Evolutionary conservation across 1,284 basidiomycete genomes (phyloP), one percentile per base, ranked within the genome.

Genomic region (Malassezia furfur): DNA sequence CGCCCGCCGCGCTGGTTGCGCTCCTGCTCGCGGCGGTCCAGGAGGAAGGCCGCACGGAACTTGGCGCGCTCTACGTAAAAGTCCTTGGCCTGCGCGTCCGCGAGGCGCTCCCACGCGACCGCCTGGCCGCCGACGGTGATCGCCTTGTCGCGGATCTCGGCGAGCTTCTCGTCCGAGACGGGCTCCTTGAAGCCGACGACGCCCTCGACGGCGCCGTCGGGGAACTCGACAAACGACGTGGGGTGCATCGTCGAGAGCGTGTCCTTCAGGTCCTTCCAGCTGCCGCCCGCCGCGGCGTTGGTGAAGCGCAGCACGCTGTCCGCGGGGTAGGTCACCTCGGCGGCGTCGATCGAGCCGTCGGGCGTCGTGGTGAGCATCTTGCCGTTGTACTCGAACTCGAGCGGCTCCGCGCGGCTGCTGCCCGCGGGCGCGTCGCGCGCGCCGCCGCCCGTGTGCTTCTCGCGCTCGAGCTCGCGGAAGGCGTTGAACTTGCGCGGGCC

Each of bases 381-480:
- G 28, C 72, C 76, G 52, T 75, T 71, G 64, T 76, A 76, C 34
- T 74, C 70, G 53, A 78, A 72, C 28, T 67, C 65, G 37, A 78
- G 67, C 43, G 75, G 70, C 50, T 72, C 67, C 15, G 70, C 65
- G 44, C 74, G 67, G 36, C 69, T 63, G 12, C 70, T 61, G 79
- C 81, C 43, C 68, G 60, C 40, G 55, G 53, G 48, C 71, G 65
- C 71, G 15, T 43, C 40, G 32, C 32, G 11, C 68, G 67, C 19
- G 51, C 57, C 14, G 31, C 46, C 32, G 69, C 15, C 65, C 66
- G 34, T 70, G 62, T 14, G 69, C 66, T 51, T 75, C 53, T 79
- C 78, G 53, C 73, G 77, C 44, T 79, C 83, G 82, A 86, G 84
- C 71, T 89, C 86, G 60, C 81, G 81, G 81, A 96, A 96, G 2